Evolutionary conservation across 2,329 filamentous ascomycete genomes (phyloP).

Genomic region (Fusarium tjaetaba): DNA sequence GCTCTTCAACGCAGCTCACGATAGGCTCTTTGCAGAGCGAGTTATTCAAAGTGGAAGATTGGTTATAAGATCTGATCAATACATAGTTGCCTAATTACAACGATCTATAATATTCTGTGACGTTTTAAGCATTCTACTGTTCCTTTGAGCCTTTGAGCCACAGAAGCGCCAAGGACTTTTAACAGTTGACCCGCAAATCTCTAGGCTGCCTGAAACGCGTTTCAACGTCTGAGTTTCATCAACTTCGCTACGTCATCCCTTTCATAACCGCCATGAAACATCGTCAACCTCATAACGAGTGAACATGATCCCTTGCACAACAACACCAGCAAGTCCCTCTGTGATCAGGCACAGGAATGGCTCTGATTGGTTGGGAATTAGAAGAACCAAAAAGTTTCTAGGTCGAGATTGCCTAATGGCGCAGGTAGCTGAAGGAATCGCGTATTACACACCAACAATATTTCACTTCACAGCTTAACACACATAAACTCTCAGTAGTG

Average conservation of each 20-base stretch:
- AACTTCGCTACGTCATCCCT: background rate
- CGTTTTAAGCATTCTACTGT: too few relatives aligned
- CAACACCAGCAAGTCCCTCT: too few relatives aligned
- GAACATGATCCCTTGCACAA: too few relatives aligned
- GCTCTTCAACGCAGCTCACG: background rate
- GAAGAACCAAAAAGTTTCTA: too few relatives aligned
- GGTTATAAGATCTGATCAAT: fast-evolving
- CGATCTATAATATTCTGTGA: fast-evolving
- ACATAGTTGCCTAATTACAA: background rate
- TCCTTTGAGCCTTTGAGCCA: too few relatives aligned
- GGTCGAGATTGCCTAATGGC: too few relatives aligned
- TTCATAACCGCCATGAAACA: background rate
- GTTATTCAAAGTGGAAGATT: background rate
- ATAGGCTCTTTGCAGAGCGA: background rate
- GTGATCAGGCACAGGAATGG: too few relatives aligned
- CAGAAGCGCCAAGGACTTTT: fast-evolving
- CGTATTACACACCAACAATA: too few relatives aligned
- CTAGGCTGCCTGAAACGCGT: background rate
- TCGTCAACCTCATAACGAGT: background rate
- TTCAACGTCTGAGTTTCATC: background rate
- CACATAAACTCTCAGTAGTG: fast-evolving
- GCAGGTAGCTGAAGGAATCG: too few relatives aligned
- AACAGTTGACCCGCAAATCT: too few relatives aligned
- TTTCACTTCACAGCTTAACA: too few relatives aligned
- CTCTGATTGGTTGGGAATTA: too few relatives aligned